Evolutionary conservation across 805 yeast genomes (phyloP).

Genomic region (Yueomyces sinensis): DNA sequence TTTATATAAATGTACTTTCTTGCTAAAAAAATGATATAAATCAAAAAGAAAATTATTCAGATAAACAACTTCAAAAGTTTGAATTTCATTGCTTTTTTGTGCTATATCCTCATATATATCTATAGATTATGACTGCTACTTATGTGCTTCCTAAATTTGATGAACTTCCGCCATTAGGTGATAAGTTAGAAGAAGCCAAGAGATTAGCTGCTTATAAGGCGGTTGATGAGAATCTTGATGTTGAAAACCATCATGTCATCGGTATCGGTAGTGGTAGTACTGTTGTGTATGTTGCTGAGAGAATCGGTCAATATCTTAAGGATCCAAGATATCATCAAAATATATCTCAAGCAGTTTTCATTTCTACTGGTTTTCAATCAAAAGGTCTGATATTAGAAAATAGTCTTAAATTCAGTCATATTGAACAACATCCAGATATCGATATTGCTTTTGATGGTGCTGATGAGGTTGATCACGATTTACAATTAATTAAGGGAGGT

Average conservation of each 20-base stretch:
- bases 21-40: too few relatives aligned
- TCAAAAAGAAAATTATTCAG: too few relatives aligned
- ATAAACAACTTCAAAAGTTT: too few relatives aligned
- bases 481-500: conserved; percentile 94
- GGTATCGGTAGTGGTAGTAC: conserved; percentile 98
- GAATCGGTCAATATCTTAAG: conserved; percentile 46
- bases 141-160: too few relatives aligned
- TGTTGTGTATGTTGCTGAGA: conserved; percentile 92
- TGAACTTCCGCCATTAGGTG: conserved; percentile 15
- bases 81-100: too few relatives aligned
- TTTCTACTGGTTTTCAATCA: conserved; percentile 96
- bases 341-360: conserved; percentile 46
- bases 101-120: too few relatives aligned
- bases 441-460: conserved; percentile 98
- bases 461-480: conserved; percentile 75
- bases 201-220: conserved; percentile 84
- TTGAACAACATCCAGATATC: conserved; percentile 69
- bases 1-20: too few relatives aligned
- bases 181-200: conserved; percentile 67
- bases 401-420: conserved; percentile 62
- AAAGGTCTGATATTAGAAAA: conserved; percentile 73
- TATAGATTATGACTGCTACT: too few relatives aligned
- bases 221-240: conserved; percentile 54
- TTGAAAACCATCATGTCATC: conserved; percentile 52
- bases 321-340: conserved; percentile 27